Percentiles rank a stretch among this genome's conserved stretches.
These are phyloP conservation scores for Leucosporidium creatinivorum DNA, from an alignment of 768 basidiomycete genomes.

Conservation along the genomic window DNA sequence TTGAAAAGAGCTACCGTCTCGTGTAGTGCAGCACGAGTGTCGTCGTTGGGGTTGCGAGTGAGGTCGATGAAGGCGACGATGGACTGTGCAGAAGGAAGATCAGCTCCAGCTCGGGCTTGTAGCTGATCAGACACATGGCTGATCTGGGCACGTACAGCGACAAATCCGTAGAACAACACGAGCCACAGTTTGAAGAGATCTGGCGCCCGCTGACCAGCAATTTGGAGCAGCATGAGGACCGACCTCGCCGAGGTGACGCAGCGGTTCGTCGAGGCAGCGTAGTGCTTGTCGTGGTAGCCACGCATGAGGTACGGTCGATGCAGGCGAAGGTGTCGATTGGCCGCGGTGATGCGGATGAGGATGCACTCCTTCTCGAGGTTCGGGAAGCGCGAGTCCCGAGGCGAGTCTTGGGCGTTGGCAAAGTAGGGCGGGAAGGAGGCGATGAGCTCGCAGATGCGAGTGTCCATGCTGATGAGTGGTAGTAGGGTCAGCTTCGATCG, in stretches of 20 bases:
- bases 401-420: neutral
- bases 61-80: conserved; percentile 25
- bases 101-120: neutral
- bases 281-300: conserved; percentile 17
- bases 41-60: neutral
- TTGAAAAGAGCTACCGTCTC: conserved; percentile 15
- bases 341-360: conserved; percentile 15
- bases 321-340: conserved; percentile 18
- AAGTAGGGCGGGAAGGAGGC: conserved; percentile 19
- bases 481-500: neutral
- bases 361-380: conserved; percentile 14
- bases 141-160: conserved; percentile 10
- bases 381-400: neutral
- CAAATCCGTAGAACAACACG: conserved; percentile 21
- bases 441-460: conserved; percentile 1
- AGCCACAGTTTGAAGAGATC: conserved; percentile 18
- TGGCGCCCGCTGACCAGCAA: neutral
- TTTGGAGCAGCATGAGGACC: conserved; percentile 3
- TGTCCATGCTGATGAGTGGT: conserved; percentile 15
- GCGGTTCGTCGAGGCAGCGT: conserved; percentile 12
- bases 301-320: conserved; percentile 20
- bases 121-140: too few relatives aligned
- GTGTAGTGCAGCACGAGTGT: neutral
- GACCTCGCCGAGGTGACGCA: conserved; percentile 20
- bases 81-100: too few relatives aligned